These are phyloP conservation scores for Colletotrichum sp. DNA, from an alignment of 2,329 filamentous ascomycete species.

Conservation along the genomic window DNA sequence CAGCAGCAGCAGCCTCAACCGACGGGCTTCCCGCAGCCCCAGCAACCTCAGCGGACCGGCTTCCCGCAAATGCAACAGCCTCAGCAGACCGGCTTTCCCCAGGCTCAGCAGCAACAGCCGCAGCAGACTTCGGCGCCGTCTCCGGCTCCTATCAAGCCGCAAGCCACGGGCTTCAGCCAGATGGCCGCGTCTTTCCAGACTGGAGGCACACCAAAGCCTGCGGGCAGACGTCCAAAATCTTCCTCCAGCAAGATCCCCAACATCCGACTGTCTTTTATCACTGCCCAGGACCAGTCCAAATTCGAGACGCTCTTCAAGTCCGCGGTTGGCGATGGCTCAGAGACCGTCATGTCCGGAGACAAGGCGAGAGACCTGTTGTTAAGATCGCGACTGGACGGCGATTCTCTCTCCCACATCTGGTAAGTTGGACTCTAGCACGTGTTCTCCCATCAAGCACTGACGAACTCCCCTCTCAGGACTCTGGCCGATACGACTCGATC, in stretches of 20 bases:
- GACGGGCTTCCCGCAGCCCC: slow-evolving; percentile 48
- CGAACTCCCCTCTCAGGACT: slow-evolving; percentile 60
- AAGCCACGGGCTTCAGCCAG: slow-evolving; percentile 67
- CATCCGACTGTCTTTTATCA: slow-evolving; percentile 94
- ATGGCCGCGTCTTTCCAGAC: slow-evolving; percentile 72
- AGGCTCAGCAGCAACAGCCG: slow-evolving; percentile 29
- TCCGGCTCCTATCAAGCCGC: slow-evolving; percentile 63
- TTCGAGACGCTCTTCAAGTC: slow-evolving; percentile 98
- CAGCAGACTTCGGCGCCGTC: slow-evolving; percentile 55
- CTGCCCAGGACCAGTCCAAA: slow-evolving; percentile 90
- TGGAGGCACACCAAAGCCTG: slow-evolving; percentile 46
- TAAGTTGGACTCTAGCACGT: slow-evolving; percentile 42
- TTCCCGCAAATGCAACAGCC: slow-evolving; percentile 47
- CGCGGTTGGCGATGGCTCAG: slow-evolving; percentile 79
- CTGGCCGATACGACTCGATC: slow-evolving; percentile 95
- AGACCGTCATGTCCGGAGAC: slow-evolving; percentile 84
- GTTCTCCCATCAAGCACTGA: slow-evolving; percentile 56
- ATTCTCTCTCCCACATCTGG: slow-evolving; percentile 93
- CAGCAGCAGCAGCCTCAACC: slow-evolving; percentile 52
- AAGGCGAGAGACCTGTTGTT: slow-evolving; percentile 89
- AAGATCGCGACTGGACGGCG: slow-evolving; percentile 85
- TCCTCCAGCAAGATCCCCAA: slow-evolving; percentile 81
- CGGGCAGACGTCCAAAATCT: slow-evolving; percentile 51
- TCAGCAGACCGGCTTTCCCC: slow-evolving; percentile 47
- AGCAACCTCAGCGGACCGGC: slow-evolving; percentile 43